phyloP scores from a whole-genome alignment of 164 flowering plant species.

The Protea cynaroides region DNA sequence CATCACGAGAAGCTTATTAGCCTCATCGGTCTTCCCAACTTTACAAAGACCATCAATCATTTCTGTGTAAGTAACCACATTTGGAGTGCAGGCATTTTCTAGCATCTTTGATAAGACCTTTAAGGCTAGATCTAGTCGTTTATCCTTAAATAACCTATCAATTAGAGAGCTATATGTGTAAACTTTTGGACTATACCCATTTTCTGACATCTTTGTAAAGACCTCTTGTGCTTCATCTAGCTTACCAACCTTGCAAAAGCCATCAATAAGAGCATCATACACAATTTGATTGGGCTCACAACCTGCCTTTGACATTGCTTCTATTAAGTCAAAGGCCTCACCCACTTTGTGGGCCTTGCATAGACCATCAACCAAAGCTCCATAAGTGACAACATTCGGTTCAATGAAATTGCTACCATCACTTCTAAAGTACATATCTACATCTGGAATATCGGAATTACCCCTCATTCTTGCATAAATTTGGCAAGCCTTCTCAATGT shows the following conservation, averaged over 20 bases:
- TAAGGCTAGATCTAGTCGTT: constrained; percentile 74
- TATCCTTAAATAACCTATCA: constrained; percentile 77
- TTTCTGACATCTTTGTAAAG: constrained; percentile 59
- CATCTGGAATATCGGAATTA: constrained; percentile 27
- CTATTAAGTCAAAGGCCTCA: constrained; percentile 70
- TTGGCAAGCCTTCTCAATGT: constrained; percentile 61
- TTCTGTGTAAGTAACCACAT: constrained; percentile 81
- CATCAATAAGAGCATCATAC: constrained; percentile 92
- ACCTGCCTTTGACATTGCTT: constrained; percentile 52
- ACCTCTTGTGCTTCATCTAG: constrained; percentile 83
- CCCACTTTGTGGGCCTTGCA: constrained; percentile 73
- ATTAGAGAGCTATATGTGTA: constrained; percentile 81
- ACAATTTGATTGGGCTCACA: constrained; percentile 79
- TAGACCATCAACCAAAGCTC: constrained; percentile 88
- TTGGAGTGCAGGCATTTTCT: constrained; percentile 72
- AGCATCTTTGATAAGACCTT: constrained; percentile 85
- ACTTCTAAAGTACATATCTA: constrained; percentile 53
- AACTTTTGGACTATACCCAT: constrained; percentile 60
- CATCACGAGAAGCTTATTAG: constrained; percentile 69
- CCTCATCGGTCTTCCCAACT: constrained; percentile 82
- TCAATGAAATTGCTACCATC: constrained; percentile 23
- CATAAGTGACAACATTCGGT: constrained; percentile 83
- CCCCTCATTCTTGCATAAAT: constrained; percentile 68
- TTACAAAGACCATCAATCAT: constrained; percentile 94
- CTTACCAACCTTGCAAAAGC: constrained; percentile 86